phyloP scores from a whole-genome alignment of 805 yeast genomes.

The Schwanniomyces pseudopolymorphus region DNA sequence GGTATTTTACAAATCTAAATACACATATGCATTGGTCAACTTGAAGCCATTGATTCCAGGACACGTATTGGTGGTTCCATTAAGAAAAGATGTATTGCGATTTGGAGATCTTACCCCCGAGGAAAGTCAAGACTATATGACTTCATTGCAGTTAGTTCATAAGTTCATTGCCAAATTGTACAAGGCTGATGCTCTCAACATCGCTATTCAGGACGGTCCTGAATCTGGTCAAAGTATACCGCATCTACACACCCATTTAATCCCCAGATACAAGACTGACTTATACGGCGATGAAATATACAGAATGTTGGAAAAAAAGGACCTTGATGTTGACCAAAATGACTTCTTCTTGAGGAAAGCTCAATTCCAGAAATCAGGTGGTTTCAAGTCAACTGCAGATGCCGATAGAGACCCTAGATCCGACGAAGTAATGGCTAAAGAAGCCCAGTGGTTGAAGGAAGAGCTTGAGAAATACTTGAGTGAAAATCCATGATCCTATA shows the following conservation, averaged over 20 bases:
- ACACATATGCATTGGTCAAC: slow-evolving; percentile 84
- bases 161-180: slow-evolving; percentile 63
- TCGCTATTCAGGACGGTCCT: slow-evolving; percentile 95
- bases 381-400: slow-evolving; percentile 40
- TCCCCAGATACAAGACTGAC: slow-evolving; percentile 73
- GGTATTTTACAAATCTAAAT: slow-evolving; percentile 57
- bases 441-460: slow-evolving; percentile 56
- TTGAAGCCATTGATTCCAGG: slow-evolving; percentile 92
- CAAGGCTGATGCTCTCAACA: slow-evolving; percentile 79
- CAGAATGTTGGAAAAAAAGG: slow-evolving; percentile 55
- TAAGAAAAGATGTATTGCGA: slow-evolving; percentile 58
- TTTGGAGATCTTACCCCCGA: slow-evolving; percentile 68
- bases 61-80: slow-evolving; percentile 86
- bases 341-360: slow-evolving; percentile 28
- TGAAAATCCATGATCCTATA: neutral
- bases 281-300: slow-evolving; percentile 71
- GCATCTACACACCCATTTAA: slow-evolving; percentile 90
- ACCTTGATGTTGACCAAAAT: slow-evolving; percentile 38
- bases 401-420: slow-evolving; percentile 58
- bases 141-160: slow-evolving; percentile 69
- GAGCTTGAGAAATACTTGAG: slow-evolving; percentile 31
- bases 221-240: slow-evolving; percentile 97
- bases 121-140: slow-evolving; percentile 77
- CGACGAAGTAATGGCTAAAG: slow-evolving; percentile 65
- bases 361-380: slow-evolving; percentile 22